These are phyloP conservation scores for Kitagawia praeruptora DNA, from an alignment of 129 eudicot species.

Conservation along the genomic window DNA sequence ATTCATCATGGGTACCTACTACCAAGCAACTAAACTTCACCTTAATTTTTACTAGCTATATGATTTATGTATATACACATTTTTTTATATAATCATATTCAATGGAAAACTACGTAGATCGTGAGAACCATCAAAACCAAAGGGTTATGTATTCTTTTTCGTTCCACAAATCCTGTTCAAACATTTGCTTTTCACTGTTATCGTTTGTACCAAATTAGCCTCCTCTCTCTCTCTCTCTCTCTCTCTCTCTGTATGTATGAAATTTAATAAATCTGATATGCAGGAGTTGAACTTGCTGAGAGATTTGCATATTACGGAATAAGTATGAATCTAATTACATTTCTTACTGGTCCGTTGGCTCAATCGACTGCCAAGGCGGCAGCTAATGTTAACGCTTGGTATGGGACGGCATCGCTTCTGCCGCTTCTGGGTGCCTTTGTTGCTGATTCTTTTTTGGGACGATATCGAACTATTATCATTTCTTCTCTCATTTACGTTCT, in stretches of 20 bases:
- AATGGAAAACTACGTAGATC: too few relatives aligned
- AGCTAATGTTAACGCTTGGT: slow-evolving; percentile 26
- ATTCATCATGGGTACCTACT: slow-evolving; percentile 30
- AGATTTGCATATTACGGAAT: slow-evolving; percentile 56
- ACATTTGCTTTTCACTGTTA: too few relatives aligned
- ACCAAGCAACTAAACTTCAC: too few relatives aligned
- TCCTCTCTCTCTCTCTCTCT: too few relatives aligned
- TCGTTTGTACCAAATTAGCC: too few relatives aligned
- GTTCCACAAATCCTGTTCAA: too few relatives aligned
- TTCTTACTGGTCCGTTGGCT: slow-evolving; percentile 38
- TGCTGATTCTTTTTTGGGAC: slow-evolving; percentile 68
- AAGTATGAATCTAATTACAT: slow-evolving; percentile 40
- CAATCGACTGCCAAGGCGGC: slow-evolving; percentile 74
- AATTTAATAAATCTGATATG: neutral
- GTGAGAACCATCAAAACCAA: too few relatives aligned
- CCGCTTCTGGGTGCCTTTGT: slow-evolving; percentile 62
- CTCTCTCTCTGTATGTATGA: too few relatives aligned
- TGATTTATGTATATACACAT: too few relatives aligned
- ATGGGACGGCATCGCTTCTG: slow-evolving; percentile 30
- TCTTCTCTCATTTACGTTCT: slow-evolving; percentile 57
- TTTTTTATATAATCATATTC: too few relatives aligned
- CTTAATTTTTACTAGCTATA: too few relatives aligned
- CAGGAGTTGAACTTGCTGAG: slow-evolving; percentile 72
- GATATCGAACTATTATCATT: slow-evolving; percentile 40
- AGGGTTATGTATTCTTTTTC: too few relatives aligned